Conservation (phyloP, 441 rosid genomes). For the Erodium chrysanthum region DNA sequence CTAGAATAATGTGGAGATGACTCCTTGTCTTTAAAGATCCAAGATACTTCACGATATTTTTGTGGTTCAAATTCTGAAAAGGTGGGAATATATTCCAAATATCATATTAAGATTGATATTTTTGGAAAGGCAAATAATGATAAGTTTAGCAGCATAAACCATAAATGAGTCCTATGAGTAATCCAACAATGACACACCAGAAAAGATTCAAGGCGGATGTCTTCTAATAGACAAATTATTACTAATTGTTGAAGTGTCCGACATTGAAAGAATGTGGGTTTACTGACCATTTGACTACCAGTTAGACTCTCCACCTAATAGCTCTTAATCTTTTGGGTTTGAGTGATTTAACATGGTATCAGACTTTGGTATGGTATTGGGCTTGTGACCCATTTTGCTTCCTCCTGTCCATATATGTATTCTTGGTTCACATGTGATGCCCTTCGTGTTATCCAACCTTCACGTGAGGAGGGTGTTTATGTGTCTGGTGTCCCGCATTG, state of each 20-base stretch:
- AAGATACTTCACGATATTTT: slow-evolving; percentile 93
- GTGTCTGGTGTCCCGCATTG: no score
- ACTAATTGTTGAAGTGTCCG: background rate
- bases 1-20: slow-evolving; percentile 96
- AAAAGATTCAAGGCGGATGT: background rate
- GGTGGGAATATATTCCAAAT: slow-evolving; percentile 5
- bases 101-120: background rate
- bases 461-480: background rate
- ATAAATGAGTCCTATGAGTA: slow-evolving; percentile 10
- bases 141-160: slow-evolving; percentile 3
- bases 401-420: background rate
- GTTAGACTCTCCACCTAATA: background rate
- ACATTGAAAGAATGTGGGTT: background rate
- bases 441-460: background rate
- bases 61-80: slow-evolving; percentile 89
- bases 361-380: background rate
- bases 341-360: background rate
- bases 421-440: background rate
- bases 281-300: background rate
- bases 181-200: slow-evolving; percentile 4
- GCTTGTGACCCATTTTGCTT: background rate
- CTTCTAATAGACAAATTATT: background rate
- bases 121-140: background rate
- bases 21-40: slow-evolving; percentile 88
- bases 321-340: background rate